Percentiles rank a stretch among this genome's conserved stretches.
Conservation (phyloP, 2,329 filamentous ascomycete genomes). For the Exophiala calicioides region DNA sequence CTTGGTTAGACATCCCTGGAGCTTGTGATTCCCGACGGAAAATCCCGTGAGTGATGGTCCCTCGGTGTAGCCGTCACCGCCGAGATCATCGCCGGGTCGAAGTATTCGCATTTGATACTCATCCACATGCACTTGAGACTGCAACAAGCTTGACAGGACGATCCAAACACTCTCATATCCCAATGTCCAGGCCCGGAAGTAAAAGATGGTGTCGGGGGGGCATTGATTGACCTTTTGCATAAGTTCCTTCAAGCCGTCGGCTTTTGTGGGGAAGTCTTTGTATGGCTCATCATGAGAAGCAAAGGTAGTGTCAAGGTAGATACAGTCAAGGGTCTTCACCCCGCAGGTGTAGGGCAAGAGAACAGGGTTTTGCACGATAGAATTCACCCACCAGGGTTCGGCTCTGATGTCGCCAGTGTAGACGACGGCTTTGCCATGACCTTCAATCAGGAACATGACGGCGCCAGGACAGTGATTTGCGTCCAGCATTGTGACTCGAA, state of each 20-base stretch:
- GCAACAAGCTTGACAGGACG: conserved; percentile 69
- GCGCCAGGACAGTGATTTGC: conserved; percentile 90
- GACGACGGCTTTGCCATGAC: conserved; percentile 67
- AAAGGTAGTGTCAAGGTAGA: conserved; percentile 90
- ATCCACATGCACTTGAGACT: conserved; percentile 77
- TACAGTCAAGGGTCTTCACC: conserved; percentile 68
- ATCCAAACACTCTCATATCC: conserved; percentile 93
- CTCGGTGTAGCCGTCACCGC: conserved; percentile 52
- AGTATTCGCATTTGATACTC: conserved; percentile 77
- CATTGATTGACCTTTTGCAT: conserved; percentile 68
- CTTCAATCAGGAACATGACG: conserved; percentile 90
- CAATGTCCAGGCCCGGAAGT: conserved; percentile 88
- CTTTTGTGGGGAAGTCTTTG: conserved; percentile 62
- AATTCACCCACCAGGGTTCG: conserved; percentile 82
- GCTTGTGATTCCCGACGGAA: conserved; percentile 68
- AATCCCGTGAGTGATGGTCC: conserved; percentile 72
- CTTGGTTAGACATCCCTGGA: conserved; percentile 71
- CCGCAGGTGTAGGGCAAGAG: conserved; percentile 73
- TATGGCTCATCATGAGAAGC: conserved; percentile 53
- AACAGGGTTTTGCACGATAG: conserved; percentile 68
- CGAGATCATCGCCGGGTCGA: conserved; percentile 55
- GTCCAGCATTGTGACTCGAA: conserved; percentile 82
- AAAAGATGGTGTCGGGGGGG: conserved; percentile 73
- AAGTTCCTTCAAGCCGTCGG: conserved; percentile 74
- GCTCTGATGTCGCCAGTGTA: conserved; percentile 88